Conservation (phyloP, 1,139 yeast species). For the Blastobotrys illinoisensis region DNA sequence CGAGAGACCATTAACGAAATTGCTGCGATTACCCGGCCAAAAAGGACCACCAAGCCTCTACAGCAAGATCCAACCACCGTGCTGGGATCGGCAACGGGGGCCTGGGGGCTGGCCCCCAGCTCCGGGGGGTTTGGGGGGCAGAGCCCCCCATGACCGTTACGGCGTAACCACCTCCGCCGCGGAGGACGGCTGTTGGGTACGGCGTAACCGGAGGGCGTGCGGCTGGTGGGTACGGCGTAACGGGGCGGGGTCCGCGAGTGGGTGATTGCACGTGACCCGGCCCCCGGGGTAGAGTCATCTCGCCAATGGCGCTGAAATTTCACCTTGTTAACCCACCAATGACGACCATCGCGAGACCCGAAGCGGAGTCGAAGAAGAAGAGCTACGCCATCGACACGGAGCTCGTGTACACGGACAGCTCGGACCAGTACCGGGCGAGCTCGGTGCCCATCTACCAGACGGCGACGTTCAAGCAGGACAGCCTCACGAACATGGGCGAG, state of each 20-base stretch:
- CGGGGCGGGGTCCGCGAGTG: not conserved
- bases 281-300: not conserved
- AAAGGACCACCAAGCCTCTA: not conserved
- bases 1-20: constrained; percentile 34
- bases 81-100: no score
- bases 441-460: constrained; percentile 88
- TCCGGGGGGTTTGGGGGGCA: not conserved
- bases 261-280: not conserved
- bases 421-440: constrained; percentile 75
- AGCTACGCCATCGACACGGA: constrained; percentile 56
- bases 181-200: no score
- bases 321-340: constrained; percentile 1
- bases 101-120: not conserved
- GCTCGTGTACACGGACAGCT: constrained; percentile 58
- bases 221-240: not conserved
- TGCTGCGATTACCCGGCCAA: not conserved
- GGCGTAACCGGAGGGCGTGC: no score
- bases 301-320: not conserved
- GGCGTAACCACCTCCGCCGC: no score
- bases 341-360: constrained; percentile 10
- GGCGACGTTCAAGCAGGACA: constrained; percentile 85
- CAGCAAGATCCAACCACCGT: constrained; percentile 29
- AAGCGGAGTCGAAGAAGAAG: constrained; percentile 13
- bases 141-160: not conserved
- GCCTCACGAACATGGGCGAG: constrained; percentile 70